A percentile compares a stretch with the other conserved stretches of the same genome.
phyloP scores from a whole-genome alignment of 2,329 filamentous ascomycete genomes.

The Microdochium trichocladiopsis region DNA sequence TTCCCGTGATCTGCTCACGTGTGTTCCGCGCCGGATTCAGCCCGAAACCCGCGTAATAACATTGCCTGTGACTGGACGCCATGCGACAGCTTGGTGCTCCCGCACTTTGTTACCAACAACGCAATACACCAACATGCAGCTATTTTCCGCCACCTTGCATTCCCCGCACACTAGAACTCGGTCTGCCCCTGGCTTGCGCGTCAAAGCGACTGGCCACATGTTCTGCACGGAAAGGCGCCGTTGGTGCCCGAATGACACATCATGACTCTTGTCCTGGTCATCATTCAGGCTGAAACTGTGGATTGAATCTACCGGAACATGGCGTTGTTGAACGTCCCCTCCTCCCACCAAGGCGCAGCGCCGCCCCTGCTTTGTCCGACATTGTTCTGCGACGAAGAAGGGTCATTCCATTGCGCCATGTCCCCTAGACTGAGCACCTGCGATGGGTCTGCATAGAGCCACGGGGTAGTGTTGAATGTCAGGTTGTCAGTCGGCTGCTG shows the following conservation, averaged over 20 bases:
- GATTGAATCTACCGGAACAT: constrained; percentile 24
- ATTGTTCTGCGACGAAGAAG: constrained; percentile 13
- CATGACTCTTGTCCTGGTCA: too few species aligned
- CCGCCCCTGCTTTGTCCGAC: constrained; percentile 7
- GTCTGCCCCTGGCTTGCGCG: neutral
- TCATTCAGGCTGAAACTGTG: neutral
- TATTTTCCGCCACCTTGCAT: too few species aligned
- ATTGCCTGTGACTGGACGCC: too few species aligned
- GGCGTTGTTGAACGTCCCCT: constrained; percentile 27
- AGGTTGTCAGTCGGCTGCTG: constrained; percentile 23
- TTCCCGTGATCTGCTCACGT: too few species aligned
- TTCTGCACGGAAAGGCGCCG: too few species aligned
- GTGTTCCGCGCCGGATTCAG: too few species aligned
- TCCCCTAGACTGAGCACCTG: constrained; percentile 30
- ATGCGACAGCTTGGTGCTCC: too few species aligned
- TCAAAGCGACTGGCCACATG: too few species aligned
- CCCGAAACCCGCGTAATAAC: too few species aligned
- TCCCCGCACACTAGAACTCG: neutral
- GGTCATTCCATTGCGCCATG: constrained; percentile 20
- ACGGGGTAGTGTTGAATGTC: constrained; percentile 32
- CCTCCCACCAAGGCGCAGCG: constrained; percentile 29
- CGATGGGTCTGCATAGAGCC: constrained; percentile 33
- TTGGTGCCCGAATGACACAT: too few species aligned
- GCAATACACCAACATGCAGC: too few species aligned
- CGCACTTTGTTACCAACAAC: too few species aligned